Conservation (phyloP, 345 rosid genomes). For the Pistacia atlantica region DNA sequence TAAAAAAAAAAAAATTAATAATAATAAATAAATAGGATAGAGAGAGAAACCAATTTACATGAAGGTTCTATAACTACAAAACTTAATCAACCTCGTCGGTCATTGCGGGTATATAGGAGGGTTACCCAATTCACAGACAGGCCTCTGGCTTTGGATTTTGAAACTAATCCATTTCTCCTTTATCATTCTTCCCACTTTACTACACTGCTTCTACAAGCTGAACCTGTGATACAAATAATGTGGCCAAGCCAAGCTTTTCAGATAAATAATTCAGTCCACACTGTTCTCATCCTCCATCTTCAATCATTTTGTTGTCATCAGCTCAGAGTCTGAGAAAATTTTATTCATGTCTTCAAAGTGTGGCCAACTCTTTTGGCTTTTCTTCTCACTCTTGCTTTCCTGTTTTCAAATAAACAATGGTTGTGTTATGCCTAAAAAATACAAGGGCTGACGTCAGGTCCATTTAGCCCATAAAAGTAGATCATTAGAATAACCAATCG, state of each 20-base stretch:
- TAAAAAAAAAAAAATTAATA: too few relatives aligned
- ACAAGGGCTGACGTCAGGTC: too few relatives aligned
- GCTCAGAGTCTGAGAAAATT: slow-evolving; percentile 52
- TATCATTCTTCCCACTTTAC: slow-evolving; percentile 8
- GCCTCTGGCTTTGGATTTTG: neutral
- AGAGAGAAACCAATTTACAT: too few relatives aligned
- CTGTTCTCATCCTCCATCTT: neutral
- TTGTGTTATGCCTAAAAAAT: too few relatives aligned
- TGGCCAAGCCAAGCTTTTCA: too few relatives aligned
- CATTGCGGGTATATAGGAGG: too few relatives aligned
- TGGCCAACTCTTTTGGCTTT: slow-evolving; percentile 58
- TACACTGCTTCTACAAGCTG: neutral
- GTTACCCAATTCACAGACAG: slow-evolving; percentile 1
- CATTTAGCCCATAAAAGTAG: too few relatives aligned
- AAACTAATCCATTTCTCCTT: neutral
- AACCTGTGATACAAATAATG: neutral
- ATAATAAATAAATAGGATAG: too few relatives aligned
- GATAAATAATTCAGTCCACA: too few relatives aligned
- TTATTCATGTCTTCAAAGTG: slow-evolving; percentile 72
- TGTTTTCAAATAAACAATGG: slow-evolving; percentile 25
- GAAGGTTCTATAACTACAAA: slow-evolving; percentile 17
- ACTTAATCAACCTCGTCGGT: neutral
- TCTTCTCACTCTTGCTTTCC: slow-evolving; percentile 60
- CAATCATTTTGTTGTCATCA: slow-evolving; percentile 37
- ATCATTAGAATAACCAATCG: too few relatives aligned